Base-by-base conservation (phyloP, 192 early-diverging fungal genomes). In the Tieghemiomyces parasiticus region DNA sequence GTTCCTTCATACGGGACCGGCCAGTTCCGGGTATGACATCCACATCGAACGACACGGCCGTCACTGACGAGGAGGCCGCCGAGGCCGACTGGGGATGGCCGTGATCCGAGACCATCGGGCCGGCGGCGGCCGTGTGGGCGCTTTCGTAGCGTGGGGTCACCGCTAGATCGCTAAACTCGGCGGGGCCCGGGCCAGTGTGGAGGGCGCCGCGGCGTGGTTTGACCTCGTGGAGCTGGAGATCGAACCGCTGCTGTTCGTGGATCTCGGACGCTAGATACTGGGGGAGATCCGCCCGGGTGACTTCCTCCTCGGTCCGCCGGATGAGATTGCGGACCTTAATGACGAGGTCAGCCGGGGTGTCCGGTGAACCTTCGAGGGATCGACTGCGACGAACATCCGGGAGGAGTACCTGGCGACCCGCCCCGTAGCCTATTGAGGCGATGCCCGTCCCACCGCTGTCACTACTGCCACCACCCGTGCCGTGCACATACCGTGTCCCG, bases 271-370 rank as follows among this genome's bases (percentile, higher is more conserved):
- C 73, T 35, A 89, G 61, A 70, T 78, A 73, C 19, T 77, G 71
- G 62, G 75, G 71, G 26, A 89, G 61, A 19, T 73, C 69, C 10
- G 74, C 71, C 9, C 79, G 69, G 9, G 74, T 63, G 0, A 89
- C 78, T 61, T 89, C 86, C 26, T 77, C 75, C 67, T 89, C 86
- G 0, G 82, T 79, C 42, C 81, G 79, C 2, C 78, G 69, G 26
- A 89, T 60, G 8, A 89, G 76, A 66, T 89, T 83, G 64, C 84
- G 86, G 20, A 89, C 81, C 66, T 89, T 89, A 65, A 65, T 70
- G 47, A 75, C 58, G 44, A 65, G 65, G 26, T 63, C 63, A 12
- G 53, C 61, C 30, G 29, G 29, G n/a, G n/a, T n/a, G n/a, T n/a
- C n/a, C n/a, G n/a, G n/a, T 35, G 46, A 14, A 19, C 33, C 35